These are phyloP conservation scores for Penicillium sp. DNA, from an alignment of 2,329 filamentous ascomycete species.

Conservation along the genomic window DNA sequence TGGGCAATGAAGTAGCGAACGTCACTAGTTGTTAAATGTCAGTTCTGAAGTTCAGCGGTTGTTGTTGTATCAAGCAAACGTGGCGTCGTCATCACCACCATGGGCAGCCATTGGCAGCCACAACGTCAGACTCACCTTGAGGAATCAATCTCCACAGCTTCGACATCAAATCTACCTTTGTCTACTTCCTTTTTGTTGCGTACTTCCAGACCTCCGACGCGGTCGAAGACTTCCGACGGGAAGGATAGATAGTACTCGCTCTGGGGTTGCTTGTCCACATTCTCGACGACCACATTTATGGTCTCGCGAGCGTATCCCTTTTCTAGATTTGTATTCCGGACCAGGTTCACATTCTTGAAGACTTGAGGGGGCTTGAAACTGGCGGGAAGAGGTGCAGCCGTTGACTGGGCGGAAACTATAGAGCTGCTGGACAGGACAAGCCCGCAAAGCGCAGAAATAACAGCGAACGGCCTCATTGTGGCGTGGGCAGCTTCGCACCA, in stretches of 20 bases:
- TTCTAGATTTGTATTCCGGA: slow-evolving; percentile 88
- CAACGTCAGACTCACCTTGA: slow-evolving; percentile 59
- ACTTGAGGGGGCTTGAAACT: slow-evolving; percentile 83
- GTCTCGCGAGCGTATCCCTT: slow-evolving; percentile 90
- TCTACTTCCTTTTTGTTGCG: slow-evolving; percentile 84
- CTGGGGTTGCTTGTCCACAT: slow-evolving; percentile 77
- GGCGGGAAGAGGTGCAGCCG: slow-evolving; percentile 37
- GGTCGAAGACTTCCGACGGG: slow-evolving; percentile 73
- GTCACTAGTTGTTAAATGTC: slow-evolving; percentile 56
- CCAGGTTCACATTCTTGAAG: slow-evolving; percentile 91
- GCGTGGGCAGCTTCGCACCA: slow-evolving; percentile 32
- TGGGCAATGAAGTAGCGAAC: slow-evolving; percentile 83
- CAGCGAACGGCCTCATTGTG: slow-evolving; percentile 47
- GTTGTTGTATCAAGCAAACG: slow-evolving; percentile 18
- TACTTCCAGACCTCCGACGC: slow-evolving; percentile 85
- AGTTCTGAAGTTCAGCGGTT: not conserved
- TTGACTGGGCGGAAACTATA: slow-evolving; percentile 40
- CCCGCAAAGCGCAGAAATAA: slow-evolving; percentile 41
- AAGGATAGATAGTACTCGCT: slow-evolving; percentile 92
- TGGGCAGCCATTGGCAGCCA: slow-evolving; percentile 46
- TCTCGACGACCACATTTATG: slow-evolving; percentile 93
- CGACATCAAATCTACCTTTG: slow-evolving; percentile 70
- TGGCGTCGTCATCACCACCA: slow-evolving; percentile 19
- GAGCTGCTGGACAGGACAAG: slow-evolving; percentile 40
- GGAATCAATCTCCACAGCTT: slow-evolving; percentile 67